phyloP scores from a whole-genome alignment of 352 stramenopile genomes.

The Globisporangium acanthophoron region DNA sequence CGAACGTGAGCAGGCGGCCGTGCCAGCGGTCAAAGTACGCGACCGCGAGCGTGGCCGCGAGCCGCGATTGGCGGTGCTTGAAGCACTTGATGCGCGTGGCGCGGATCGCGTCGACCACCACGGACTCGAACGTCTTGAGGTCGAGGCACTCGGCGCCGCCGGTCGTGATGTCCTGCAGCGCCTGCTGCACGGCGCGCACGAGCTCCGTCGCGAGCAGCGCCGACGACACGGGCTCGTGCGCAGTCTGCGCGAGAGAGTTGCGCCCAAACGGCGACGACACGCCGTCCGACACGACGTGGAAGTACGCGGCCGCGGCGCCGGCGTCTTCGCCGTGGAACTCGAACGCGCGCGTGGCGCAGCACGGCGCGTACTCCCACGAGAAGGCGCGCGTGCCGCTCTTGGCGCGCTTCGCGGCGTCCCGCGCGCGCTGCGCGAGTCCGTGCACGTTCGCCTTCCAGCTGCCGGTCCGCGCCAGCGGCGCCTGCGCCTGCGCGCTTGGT shows the following conservation, averaged over 20 bases:
- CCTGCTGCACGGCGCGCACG: constrained; percentile 37
- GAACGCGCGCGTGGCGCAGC: constrained; percentile 36
- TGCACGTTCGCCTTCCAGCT: constrained; percentile 29
- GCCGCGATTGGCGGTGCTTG: constrained; percentile 43
- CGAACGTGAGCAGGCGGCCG: constrained; percentile 54
- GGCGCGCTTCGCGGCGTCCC: constrained; percentile 2
- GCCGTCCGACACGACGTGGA: constrained; percentile 76
- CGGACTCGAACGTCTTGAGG: constrained; percentile 34
- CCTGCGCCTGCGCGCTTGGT: background rate
- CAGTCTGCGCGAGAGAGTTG: constrained; percentile 18
- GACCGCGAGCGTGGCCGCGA: constrained; percentile 64
- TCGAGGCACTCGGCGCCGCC: constrained; percentile 37
- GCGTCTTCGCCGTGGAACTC: constrained; percentile 72
- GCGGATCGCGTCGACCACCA: constrained; percentile 47
- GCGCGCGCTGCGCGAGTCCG: constrained; percentile 7
- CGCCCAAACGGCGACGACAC: constrained; percentile 60
- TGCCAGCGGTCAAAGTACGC: constrained; percentile 73
- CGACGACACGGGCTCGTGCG: constrained; percentile 41
- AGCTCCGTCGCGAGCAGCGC: constrained; percentile 49
- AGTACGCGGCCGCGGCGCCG: constrained; percentile 42
- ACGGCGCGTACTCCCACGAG: constrained; percentile 13
- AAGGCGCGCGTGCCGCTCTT: constrained; percentile 8
- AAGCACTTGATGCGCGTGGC: constrained; percentile 56
- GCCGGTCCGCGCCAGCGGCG: background rate
- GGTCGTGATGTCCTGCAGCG: constrained; percentile 54